Conservation (phyloP, 2,329 filamentous ascomycete species). For the Colletotrichum salicis region DNA sequence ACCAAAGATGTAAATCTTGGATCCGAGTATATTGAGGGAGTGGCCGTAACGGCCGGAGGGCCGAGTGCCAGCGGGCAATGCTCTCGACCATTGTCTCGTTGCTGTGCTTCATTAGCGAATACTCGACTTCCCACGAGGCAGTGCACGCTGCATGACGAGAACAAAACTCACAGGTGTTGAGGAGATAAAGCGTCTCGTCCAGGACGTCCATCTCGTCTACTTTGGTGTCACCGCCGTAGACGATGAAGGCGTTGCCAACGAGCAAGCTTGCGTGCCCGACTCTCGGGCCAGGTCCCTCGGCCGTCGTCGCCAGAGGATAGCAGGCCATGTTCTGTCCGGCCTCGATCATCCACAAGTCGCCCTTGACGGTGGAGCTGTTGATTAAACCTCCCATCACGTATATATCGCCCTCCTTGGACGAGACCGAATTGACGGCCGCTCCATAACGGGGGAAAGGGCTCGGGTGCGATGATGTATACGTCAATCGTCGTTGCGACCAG, state of each 20-base stretch:
- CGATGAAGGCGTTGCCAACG: conserved; percentile 98
- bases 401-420: conserved; percentile 96
- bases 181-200: conserved; percentile 93
- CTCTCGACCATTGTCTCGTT: conserved; percentile 97
- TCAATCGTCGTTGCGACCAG: conserved; percentile 91
- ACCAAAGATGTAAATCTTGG: conserved; percentile 97
- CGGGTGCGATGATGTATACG: conserved; percentile 82
- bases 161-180: conserved; percentile 88
- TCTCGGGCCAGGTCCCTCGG: conserved; percentile 92
- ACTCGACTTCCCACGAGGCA: neutral
- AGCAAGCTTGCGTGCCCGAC: conserved; percentile 94
- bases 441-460: conserved; percentile 97
- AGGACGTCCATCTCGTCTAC: conserved; percentile 90
- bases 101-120: conserved; percentile 61
- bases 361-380: conserved; percentile 94
- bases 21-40: conserved; percentile 94
- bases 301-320: conserved; percentile 89
- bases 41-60: conserved; percentile 95
- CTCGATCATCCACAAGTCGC: conserved; percentile 98
- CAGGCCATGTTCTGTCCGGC: conserved; percentile 88
- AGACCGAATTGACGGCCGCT: conserved; percentile 90
- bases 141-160: neutral
- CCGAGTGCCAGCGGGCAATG: conserved; percentile 84
- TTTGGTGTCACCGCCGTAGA: conserved; percentile 98
- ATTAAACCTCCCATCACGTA: conserved; percentile 98